phyloP scores from a whole-genome alignment of 2,329 filamentous ascomycete genomes.

The Cladosporium halotolerans region DNA sequence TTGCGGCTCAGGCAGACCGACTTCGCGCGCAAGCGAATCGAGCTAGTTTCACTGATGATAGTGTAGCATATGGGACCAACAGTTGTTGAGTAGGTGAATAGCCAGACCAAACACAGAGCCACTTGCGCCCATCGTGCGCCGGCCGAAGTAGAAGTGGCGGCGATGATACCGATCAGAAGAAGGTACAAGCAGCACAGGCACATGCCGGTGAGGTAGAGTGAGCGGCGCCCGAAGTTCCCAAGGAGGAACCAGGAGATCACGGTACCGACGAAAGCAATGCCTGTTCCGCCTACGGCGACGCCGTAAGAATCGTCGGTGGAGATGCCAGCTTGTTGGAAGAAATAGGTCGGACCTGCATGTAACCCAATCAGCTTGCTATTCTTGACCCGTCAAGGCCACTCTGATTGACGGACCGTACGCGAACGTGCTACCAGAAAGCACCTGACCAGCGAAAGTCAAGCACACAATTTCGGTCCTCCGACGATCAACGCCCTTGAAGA shows the following conservation, averaged over 20 bases:
- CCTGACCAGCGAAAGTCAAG: slow-evolving; percentile 28
- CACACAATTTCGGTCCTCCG: slow-evolving; percentile 38
- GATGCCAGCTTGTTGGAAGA: slow-evolving; percentile 33
- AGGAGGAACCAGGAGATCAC: slow-evolving; percentile 31
- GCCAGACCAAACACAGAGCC: slow-evolving; percentile 54
- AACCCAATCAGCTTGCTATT: too few relatives aligned
- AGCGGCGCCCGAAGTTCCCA: slow-evolving; percentile 30
- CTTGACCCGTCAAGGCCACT: slow-evolving; percentile 1
- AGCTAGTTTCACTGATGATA: slow-evolving; percentile 25
- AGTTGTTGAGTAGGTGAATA: slow-evolving; percentile 75
- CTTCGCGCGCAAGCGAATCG: slow-evolving; percentile 23
- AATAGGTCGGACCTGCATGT: slow-evolving; percentile 19
- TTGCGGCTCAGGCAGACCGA: slow-evolving; percentile 24
- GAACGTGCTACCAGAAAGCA: slow-evolving; percentile 28
- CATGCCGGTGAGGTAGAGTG: slow-evolving; percentile 29
- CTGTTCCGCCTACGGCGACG: slow-evolving; percentile 25
- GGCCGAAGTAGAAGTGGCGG: slow-evolving; percentile 9
- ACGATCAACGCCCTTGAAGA: slow-evolving; percentile 38
- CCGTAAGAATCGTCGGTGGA: slow-evolving; percentile 25
- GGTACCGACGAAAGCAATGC: slow-evolving; percentile 21
- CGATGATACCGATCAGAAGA: slow-evolving; percentile 22
- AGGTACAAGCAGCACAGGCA: slow-evolving; percentile 16
- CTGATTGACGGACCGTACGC: slow-evolving; percentile 23
- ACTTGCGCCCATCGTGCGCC: slow-evolving; percentile 18
- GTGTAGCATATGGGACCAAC: slow-evolving; percentile 71